phyloP scores from a whole-genome alignment of 352 stramenopile species.

The Saprolegnia parasitica region DNA sequence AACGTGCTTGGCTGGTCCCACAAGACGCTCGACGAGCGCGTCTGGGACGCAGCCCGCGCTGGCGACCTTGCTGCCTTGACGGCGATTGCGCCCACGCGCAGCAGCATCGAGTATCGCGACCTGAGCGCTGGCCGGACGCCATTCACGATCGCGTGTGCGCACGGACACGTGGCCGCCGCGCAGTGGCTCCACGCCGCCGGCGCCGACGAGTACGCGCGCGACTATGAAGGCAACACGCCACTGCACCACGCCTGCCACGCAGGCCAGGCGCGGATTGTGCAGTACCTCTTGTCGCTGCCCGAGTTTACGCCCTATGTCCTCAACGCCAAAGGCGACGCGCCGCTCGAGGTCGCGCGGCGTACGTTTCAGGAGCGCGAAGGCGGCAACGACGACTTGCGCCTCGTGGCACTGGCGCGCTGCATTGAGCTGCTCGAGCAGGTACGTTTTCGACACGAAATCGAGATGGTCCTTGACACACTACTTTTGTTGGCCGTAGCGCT shows the following conservation, averaged over 20 bases:
- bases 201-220: slow-evolving; percentile 34
- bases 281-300: slow-evolving; percentile 28
- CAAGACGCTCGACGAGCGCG: slow-evolving; percentile 30
- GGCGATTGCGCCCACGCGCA: slow-evolving; percentile 16
- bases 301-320: slow-evolving; percentile 33
- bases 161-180: slow-evolving; percentile 31
- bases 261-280: slow-evolving; percentile 31
- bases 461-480: background rate
- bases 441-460: background rate
- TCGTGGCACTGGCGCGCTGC: slow-evolving; percentile 30
- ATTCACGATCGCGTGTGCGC: slow-evolving; percentile 31
- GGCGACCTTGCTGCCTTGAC: slow-evolving; percentile 26
- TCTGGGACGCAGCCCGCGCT: slow-evolving; percentile 33
- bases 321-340: slow-evolving; percentile 33
- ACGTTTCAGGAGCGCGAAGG: slow-evolving; percentile 19
- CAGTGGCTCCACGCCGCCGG: slow-evolving; percentile 30
- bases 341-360: slow-evolving; percentile 31
- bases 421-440: slow-evolving; percentile 49
- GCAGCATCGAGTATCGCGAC: slow-evolving; percentile 36
- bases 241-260: slow-evolving; percentile 34
- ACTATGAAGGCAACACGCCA: slow-evolving; percentile 39
- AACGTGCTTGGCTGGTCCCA: slow-evolving; percentile 32
- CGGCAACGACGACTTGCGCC: background rate
- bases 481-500: no score
- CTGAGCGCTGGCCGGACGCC: slow-evolving; percentile 32